Evolutionary conservation across 192 early-diverging fungal genomes (phyloP), one percentile per base, ranked within the genome.

Genomic region (Jimgerdemannia lactiflua): DNA sequence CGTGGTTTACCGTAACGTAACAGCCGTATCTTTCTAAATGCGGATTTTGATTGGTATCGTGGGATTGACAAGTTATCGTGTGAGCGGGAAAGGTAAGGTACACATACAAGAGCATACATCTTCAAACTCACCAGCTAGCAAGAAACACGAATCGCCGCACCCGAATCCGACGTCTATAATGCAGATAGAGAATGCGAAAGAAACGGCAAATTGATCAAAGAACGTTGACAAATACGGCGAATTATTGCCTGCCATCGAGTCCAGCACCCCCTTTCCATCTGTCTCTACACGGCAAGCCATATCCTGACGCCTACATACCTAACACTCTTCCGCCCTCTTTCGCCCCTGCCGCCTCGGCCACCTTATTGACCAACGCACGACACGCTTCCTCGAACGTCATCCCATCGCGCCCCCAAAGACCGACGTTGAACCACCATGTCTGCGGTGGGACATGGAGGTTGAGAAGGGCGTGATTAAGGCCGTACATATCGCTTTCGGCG

Each of bases 81-180:
- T 1, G 29, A 29, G 29, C 29, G 29, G 29, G 29, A 29, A 29
- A 29, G 29, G 29, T 29, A 29, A 29, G 29, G 29, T 29, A 29
- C 29, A 1, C 29, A 1, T 29, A 29, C 29, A 29, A 29, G 29
- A 1, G 29, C 29, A 29, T 29, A 1, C 29, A 29, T 29, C 29
- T 29, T 29, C 29, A 29, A 29, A 29, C 29, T 29, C 29, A 29
- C 29, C 10, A 43, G 83, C 80, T 65, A 84, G 71, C 20, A 77
- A 81, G 3, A 87, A 80, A 65, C 85, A 85, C 63, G 85, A 85
- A 63, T 88, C 86, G n/a, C 84, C 86, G 74, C 86, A 88, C 7
- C 86, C 86, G 76, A 82, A 88, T 0, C 84, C 86, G 49, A 88
- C 86, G 76, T 88, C 86, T 19, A 65, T 59, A 65, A 2, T 7